Conservation (phyloP, 345 rosid species). For the Hibiscus mutabilis region DNA sequence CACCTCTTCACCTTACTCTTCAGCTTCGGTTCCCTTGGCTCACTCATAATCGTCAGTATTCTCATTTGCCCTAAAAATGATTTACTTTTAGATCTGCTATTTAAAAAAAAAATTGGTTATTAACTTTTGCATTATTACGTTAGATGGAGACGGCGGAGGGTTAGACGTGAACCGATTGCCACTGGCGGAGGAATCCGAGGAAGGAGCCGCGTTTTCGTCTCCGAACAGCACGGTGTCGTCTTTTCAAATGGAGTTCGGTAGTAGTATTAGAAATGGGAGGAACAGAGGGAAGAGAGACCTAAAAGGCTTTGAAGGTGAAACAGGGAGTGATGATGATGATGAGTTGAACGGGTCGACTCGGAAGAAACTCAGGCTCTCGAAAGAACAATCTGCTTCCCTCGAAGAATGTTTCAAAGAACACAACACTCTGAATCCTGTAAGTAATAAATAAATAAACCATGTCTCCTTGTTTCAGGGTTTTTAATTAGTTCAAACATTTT, state of each 20-base stretch:
- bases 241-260: conserved; percentile 74
- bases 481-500: not conserved
- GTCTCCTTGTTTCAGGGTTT: not conserved
- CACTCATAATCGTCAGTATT: conserved; percentile 35
- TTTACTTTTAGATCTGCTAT: not conserved
- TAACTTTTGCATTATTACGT: conserved; percentile 14
- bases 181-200: conserved; percentile 39
- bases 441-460: conserved; percentile 10
- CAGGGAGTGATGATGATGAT: conserved; percentile 83
- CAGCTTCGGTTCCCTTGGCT: conserved; percentile 78
- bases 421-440: conserved; percentile 78
- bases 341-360: conserved; percentile 68
- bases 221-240: conserved; percentile 82
- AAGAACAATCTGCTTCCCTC: conserved; percentile 91
- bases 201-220: conserved; percentile 57
- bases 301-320: conserved; percentile 38
- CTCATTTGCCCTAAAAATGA: not conserved
- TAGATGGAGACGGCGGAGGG: conserved; percentile 29
- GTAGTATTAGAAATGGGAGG: conserved; percentile 34
- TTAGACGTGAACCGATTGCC: conserved; percentile 48
- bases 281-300: conserved; percentile 42
- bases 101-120: not conserved
- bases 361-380: conserved; percentile 90
- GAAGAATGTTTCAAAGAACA: conserved; percentile 94
- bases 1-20: conserved; percentile 54